These are phyloP conservation scores for Corrigiola litoralis DNA, from an alignment of 179 eudicot genomes.

Conservation along the genomic window DNA sequence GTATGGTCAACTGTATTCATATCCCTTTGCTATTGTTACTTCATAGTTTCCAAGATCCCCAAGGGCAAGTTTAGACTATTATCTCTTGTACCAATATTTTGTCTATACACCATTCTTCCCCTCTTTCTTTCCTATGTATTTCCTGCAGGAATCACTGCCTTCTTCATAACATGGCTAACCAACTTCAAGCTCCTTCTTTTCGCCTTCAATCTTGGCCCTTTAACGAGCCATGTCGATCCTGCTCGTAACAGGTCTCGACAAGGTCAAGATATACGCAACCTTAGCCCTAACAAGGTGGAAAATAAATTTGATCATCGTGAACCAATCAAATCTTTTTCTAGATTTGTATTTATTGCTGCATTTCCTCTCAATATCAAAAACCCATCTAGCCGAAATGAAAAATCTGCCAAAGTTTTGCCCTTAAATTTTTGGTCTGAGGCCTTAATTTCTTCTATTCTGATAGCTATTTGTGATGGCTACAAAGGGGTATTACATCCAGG, in stretches of 20 bases:
- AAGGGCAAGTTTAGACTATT: conserved; percentile 35
- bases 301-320: neutral
- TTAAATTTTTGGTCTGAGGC: conserved; percentile 15
- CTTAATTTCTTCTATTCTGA: neutral
- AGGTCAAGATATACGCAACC: neutral
- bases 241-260: neutral
- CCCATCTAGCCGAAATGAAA: neutral
- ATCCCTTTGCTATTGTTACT: conserved; percentile 37
- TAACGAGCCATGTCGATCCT: conserved; percentile 27
- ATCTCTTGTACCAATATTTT: conserved; percentile 35
- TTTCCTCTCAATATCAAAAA: conserved; percentile 22
- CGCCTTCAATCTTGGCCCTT: conserved; percentile 49
- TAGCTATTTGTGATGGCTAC: conserved; percentile 8
- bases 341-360: conserved; percentile 14
- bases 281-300: neutral
- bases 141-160: conserved; percentile 30
- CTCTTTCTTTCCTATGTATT: conserved; percentile 34
- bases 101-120: conserved; percentile 42
- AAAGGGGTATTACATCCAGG: neutral
- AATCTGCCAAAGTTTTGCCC: conserved; percentile 3
- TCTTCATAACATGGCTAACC: conserved; percentile 57
- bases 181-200: conserved; percentile 47
- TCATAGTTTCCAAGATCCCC: conserved; percentile 23
- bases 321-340: neutral
- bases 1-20: conserved; percentile 28